Evolutionary conservation across 2,329 filamentous ascomycete species (phyloP), one percentile per base, ranked within the genome.

Genomic region (Aspergillus floridensis): DNA sequence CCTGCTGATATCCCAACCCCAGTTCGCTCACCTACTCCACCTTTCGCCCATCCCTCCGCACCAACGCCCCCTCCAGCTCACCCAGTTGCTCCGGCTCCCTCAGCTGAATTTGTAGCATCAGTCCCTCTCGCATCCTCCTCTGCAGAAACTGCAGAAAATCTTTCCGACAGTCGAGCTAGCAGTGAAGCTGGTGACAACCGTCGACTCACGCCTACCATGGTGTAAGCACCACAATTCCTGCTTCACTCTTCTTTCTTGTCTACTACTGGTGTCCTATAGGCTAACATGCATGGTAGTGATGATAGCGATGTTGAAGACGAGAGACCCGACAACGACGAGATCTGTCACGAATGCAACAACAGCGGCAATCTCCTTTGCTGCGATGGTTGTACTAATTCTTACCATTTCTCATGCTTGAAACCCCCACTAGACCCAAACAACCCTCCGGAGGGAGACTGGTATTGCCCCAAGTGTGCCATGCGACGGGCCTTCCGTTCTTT

Each of bases 331-430:
- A 96, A 96, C 75, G 91, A 95, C 74, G 93, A 98, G 74, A 89
- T 89, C 71, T 99, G 93, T 79, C 88, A 88, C 62, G 87, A 92
- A 49, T 99, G 95, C 78, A 86, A 88, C 70, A 90, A 89, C 64
- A 89, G 86, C 66, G 93, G 93, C 59, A 87, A 92, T 67, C 84
- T 99, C 63, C 84, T 98, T 65, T 97, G 93, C 78, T 99, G 95
- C 76, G 95, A 98, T 78, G 91, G 90, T 63, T 99, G 95, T 78
- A 86, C 88, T 61, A 87, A 91, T 66, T 91, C 93, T 5, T 97
- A 96, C 77, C 95, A 98, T 76, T 92, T 95, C 73, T 83, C 86
- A 60, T 98, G 95, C 74, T 86, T 95, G 66, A 89, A 96, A 74
- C 92, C 93, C 62, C 89, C 91, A 44, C 80, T 92, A 66, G 82